A percentile compares a stretch with the other conserved stretches of the same genome.
phyloP scores from a whole-genome alignment of 202 grass and related monocot species.

The Schoenoplectus triqueter region DNA sequence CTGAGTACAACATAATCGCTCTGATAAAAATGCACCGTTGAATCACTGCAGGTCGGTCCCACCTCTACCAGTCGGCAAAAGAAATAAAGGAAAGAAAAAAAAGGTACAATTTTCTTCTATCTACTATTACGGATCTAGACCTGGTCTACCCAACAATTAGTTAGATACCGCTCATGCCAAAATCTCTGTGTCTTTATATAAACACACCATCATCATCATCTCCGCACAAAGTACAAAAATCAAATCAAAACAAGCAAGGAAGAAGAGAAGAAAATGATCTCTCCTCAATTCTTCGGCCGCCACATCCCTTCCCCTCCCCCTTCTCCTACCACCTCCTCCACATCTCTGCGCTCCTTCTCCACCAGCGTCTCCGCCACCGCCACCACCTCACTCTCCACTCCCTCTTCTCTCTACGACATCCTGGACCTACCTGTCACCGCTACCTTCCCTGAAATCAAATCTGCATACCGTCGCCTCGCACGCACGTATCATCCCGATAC shows the following conservation, averaged over 20 bases:
- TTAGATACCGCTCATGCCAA: not conserved
- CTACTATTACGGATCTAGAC: not conserved
- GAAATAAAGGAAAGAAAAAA: too few species aligned
- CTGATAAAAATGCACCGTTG: not conserved
- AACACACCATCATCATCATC: slow-evolving; percentile 1
- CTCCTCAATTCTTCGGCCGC: slow-evolving; percentile 32
- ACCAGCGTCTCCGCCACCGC: not conserved
- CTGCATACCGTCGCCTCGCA: slow-evolving; percentile 27
- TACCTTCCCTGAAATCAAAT: slow-evolving; percentile 37
- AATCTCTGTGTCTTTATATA: slow-evolving; percentile 26
- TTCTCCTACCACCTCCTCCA: slow-evolving; percentile 18
- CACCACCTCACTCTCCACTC: not conserved
- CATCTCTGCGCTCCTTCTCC: slow-evolving; percentile 1
- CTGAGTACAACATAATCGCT: not conserved
- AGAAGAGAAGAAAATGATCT: not conserved
- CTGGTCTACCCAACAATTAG: not conserved
- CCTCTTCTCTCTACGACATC: slow-evolving; percentile 37
- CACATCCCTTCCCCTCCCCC: slow-evolving; percentile 27
- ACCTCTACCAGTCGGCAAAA: not conserved
- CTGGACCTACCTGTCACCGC: slow-evolving; percentile 33
- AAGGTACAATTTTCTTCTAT: not conserved
- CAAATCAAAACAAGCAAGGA: not conserved
- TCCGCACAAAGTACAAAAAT: not conserved
- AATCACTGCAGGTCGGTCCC: not conserved
- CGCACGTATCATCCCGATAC: slow-evolving; percentile 34